These are phyloP conservation scores for Leccinum variicolor DNA, from an alignment of 768 basidiomycete species.

Conservation along the genomic window DNA sequence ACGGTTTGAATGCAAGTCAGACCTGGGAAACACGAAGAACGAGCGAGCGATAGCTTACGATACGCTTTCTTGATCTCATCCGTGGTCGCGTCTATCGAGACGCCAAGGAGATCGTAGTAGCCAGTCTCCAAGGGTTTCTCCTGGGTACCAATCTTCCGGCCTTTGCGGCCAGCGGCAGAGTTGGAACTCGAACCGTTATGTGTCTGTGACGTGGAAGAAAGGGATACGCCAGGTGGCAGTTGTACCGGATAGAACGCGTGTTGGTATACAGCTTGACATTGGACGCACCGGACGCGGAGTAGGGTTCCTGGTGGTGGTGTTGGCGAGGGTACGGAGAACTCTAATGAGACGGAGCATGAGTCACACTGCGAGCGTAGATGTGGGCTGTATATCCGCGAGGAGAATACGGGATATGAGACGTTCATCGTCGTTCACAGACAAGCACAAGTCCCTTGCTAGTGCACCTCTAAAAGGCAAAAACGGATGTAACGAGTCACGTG, in stretches of 20 bases:
- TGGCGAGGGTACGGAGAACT: conserved; percentile 66
- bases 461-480: neutral
- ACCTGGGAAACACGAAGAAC: too few relatives aligned
- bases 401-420: conserved; percentile 46
- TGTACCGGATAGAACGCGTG: conserved; percentile 71
- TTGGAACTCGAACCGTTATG: conserved; percentile 19
- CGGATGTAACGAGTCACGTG: neutral
- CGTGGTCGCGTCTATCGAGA: conserved; percentile 67
- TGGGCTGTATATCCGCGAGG: conserved; percentile 63
- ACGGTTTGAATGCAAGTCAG: neutral
- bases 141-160: conserved; percentile 84
- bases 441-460: neutral
- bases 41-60: conserved; percentile 41
- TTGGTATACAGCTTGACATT: conserved; percentile 55
- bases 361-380: conserved; percentile 65
- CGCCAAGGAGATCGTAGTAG: conserved; percentile 86
- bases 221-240: conserved; percentile 34
- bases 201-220: conserved; percentile 12
- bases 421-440: conserved; percentile 38
- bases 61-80: conserved; percentile 94
- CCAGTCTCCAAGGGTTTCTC: conserved; percentile 83
- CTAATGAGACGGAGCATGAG: conserved; percentile 51
- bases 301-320: conserved; percentile 52
- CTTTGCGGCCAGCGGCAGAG: conserved; percentile 36
- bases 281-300: conserved; percentile 68